Percentiles rank a stretch among this genome's conserved stretches.
These are phyloP conservation scores for Aspergillus incahuasiensis DNA, from an alignment of 495 filamentous ascomycete genomes.

Conservation along the genomic window DNA sequence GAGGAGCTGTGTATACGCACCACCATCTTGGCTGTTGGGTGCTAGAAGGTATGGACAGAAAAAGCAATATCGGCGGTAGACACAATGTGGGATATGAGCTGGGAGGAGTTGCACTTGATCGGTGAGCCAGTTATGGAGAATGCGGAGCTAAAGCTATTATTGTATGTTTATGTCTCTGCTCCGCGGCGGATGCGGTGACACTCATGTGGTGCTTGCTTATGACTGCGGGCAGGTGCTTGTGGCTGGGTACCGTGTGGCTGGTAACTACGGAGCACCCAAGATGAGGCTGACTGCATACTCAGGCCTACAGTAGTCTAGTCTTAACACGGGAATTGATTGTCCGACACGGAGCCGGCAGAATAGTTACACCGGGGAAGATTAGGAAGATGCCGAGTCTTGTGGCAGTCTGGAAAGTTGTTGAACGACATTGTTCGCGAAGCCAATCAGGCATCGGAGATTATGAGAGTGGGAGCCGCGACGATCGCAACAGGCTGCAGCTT, in stretches of 20 bases:
- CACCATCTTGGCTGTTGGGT: conserved; percentile 1
- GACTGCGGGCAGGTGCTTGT: not conserved
- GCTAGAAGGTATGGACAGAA: not conserved
- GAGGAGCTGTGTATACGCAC: not conserved
- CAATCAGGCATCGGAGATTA: not conserved
- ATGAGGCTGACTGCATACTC: not conserved
- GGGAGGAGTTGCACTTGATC: not conserved
- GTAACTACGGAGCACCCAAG: not conserved
- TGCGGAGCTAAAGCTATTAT: not conserved
- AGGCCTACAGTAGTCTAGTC: not conserved
- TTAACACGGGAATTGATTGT: not conserved
- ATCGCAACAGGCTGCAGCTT: conserved; percentile 1
- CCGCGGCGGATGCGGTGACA: conserved; percentile 1
- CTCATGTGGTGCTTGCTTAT: conserved; percentile 11
- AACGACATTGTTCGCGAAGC: not conserved
- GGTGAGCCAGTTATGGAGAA: conserved; percentile 3
- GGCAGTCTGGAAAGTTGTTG: not conserved
- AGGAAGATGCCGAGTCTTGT: not conserved
- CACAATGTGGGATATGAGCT: not conserved
- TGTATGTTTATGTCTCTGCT: not conserved
- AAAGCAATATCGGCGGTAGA: conserved; percentile 2
- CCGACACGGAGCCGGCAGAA: not conserved
- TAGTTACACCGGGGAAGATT: too few relatives aligned
- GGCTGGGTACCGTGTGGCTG: conserved; percentile 4
- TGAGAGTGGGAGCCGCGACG: not conserved